These are phyloP conservation scores for Saccharata proteae DNA, from an alignment of 2,329 filamentous ascomycete species.

Conservation along the genomic window DNA sequence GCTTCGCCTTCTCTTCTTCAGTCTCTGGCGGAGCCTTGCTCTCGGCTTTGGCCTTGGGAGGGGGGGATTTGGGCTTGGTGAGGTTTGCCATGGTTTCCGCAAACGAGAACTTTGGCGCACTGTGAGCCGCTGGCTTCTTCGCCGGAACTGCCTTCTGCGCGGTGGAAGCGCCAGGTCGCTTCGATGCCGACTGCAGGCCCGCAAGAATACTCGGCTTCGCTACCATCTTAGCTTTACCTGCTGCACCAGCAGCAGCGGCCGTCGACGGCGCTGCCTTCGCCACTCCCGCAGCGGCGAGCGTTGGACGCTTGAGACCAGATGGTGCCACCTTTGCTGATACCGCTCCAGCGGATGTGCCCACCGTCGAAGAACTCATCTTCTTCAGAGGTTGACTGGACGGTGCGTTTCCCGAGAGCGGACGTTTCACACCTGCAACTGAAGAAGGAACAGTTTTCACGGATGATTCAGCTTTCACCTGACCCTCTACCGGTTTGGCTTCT, in stretches of 20 bases:
- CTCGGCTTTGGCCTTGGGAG: slow-evolving; percentile 39
- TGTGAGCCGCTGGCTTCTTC: slow-evolving; percentile 9
- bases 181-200: slow-evolving; percentile 32
- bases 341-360: slow-evolving; percentile 4
- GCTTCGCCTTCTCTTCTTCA: slow-evolving; percentile 52
- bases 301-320: slow-evolving; percentile 16
- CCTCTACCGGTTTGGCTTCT: slow-evolving; percentile 2
- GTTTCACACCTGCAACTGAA: slow-evolving; percentile 12
- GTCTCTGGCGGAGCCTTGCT: slow-evolving; percentile 49
- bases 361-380: slow-evolving; percentile 13
- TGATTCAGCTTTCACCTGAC: background rate
- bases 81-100: slow-evolving; percentile 28
- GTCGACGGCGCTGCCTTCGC: no score
- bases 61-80: slow-evolving; percentile 44
- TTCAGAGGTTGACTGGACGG: slow-evolving; percentile 17
- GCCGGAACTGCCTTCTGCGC: slow-evolving; percentile 15
- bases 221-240: slow-evolving; percentile 23
- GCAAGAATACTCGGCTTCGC: slow-evolving; percentile 35
- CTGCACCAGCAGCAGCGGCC: slow-evolving; percentile 14
- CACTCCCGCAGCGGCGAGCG: slow-evolving; percentile 12
- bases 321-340: slow-evolving; percentile 8
- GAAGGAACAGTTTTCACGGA: background rate
- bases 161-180: slow-evolving; percentile 24
- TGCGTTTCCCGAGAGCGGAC: slow-evolving; percentile 10
- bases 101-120: slow-evolving; percentile 26